These are phyloP conservation scores for Sarcomyxa edulis DNA, from an alignment of 768 basidiomycete species.

Conservation along the genomic window DNA sequence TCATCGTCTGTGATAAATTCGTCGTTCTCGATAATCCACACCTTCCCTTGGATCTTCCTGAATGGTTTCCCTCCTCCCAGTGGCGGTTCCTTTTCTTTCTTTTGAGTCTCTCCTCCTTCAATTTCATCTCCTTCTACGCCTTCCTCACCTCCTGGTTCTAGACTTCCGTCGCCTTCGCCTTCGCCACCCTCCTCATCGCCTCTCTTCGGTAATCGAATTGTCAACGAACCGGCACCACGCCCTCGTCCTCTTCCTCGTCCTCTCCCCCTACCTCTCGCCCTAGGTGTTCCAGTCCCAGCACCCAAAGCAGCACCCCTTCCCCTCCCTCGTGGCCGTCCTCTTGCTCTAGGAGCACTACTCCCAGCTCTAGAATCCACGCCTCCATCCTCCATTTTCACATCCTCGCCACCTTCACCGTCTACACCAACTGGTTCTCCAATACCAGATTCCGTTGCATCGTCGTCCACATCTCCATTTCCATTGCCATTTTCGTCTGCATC, in stretches of 20 bases:
- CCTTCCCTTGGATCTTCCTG: slow-evolving; percentile 66
- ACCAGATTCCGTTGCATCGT: too few species aligned
- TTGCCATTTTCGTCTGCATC: slow-evolving; percentile 28
- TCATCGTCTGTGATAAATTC: slow-evolving; percentile 84
- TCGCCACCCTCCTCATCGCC: slow-evolving; percentile 23
- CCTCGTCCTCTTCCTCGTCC: slow-evolving; percentile 28
- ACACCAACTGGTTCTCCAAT: too few species aligned
- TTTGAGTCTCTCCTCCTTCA: slow-evolving; percentile 25
- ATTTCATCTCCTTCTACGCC: slow-evolving; percentile 30
- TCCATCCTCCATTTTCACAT: slow-evolving; percentile 16
- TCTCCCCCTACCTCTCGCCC: slow-evolving; percentile 33
- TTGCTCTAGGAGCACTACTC: slow-evolving; percentile 22
- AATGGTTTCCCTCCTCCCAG: slow-evolving; percentile 63
- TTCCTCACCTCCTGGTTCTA: slow-evolving; percentile 16
- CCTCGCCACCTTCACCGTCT: too few species aligned
- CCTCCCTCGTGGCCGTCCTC: slow-evolving; percentile 35
- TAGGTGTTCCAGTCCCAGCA: slow-evolving; percentile 21
- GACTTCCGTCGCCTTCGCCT: slow-evolving; percentile 15
- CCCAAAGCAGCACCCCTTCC: slow-evolving; percentile 25
- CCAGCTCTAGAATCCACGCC: slow-evolving; percentile 18
- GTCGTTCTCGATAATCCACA: slow-evolving; percentile 81
- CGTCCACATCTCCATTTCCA: slow-evolving; percentile 19
- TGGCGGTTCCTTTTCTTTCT: slow-evolving; percentile 37
- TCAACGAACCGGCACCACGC: slow-evolving; percentile 20
- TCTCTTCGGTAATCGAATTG: slow-evolving; percentile 23